These are phyloP conservation scores for Aspergillus tanneri DNA, from an alignment of 2,329 filamentous ascomycete species.

Conservation along the genomic window DNA sequence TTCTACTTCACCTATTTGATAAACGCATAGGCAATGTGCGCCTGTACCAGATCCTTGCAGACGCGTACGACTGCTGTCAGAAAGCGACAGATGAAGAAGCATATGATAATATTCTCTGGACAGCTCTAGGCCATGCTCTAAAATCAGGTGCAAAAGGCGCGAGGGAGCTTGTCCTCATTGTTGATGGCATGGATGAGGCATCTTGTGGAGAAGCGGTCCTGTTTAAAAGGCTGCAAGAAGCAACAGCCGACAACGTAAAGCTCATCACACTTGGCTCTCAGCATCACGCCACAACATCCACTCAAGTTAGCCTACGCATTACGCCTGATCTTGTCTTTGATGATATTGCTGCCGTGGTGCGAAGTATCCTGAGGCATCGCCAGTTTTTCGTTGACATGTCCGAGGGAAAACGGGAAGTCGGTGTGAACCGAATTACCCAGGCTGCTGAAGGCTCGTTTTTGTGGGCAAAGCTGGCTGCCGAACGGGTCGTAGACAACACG, in stretches of 20 bases:
- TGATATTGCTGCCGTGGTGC: constrained; percentile 36
- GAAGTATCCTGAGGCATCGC: constrained; percentile 26
- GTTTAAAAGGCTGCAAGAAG: constrained; percentile 28
- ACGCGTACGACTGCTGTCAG: constrained; percentile 31
- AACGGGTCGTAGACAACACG: constrained; percentile 30
- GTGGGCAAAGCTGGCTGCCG: constrained; percentile 40
- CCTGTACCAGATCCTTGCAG: constrained; percentile 36
- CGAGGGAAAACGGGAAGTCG: constrained; percentile 35
- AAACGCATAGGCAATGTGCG: constrained; percentile 42
- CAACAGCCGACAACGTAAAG: constrained; percentile 26
- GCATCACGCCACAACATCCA: constrained; percentile 13
- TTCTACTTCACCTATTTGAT: constrained; percentile 40
- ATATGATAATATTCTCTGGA: constrained; percentile 41
- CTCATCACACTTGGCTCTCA: constrained; percentile 34
- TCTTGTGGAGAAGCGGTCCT: constrained; percentile 30
- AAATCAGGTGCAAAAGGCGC: constrained; percentile 27
- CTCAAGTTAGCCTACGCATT: constrained; percentile 26
- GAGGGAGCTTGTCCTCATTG: constrained; percentile 39
- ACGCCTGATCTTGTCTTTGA: constrained; percentile 37
- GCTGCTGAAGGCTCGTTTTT: constrained; percentile 41
- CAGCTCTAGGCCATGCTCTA: constrained; percentile 32
- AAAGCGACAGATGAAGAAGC: constrained; percentile 24
- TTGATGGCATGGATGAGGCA: constrained; percentile 42
- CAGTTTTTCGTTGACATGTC: constrained; percentile 26
- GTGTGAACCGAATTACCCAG: constrained; percentile 33